A percentile compares a stretch with the other conserved stretches of the same genome.
These are phyloP conservation scores for Coemansia linderi DNA, from an alignment of 371 early-diverging fungal genomes.

Conservation along the genomic window DNA sequence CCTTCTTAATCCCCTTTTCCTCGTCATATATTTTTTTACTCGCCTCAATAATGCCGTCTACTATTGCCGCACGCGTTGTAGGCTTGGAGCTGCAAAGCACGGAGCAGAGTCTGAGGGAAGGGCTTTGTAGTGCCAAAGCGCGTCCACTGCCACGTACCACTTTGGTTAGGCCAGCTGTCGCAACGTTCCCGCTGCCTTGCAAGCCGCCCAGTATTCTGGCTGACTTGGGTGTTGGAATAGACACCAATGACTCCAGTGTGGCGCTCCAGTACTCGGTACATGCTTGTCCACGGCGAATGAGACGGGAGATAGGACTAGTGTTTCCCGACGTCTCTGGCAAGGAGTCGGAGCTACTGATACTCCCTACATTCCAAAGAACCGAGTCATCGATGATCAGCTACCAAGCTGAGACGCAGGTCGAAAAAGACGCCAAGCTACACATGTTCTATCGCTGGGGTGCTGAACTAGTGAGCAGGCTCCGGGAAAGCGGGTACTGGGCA, in stretches of 20 bases:
- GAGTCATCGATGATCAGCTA: slow-evolving; percentile 73
- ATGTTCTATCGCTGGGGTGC: slow-evolving; percentile 77
- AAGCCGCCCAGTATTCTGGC: slow-evolving; percentile 21
- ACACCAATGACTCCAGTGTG: not conserved
- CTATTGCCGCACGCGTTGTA: not conserved
- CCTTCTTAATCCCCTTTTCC: not conserved
- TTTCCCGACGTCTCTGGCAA: slow-evolving; percentile 59
- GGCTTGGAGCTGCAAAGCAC: not conserved
- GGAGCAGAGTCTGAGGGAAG: not conserved
- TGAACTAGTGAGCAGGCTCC: slow-evolving; percentile 59
- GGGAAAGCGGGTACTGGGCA: slow-evolving; percentile 74
- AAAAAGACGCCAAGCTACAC: slow-evolving; percentile 78
- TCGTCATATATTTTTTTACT: not conserved
- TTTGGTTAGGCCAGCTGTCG: slow-evolving; percentile 24
- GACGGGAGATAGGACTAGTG: slow-evolving; percentile 61
- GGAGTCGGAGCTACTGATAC: slow-evolving; percentile 62
- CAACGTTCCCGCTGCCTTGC: slow-evolving; percentile 18
- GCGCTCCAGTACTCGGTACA: slow-evolving; percentile 60
- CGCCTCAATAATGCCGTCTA: slow-evolving; percentile 11
- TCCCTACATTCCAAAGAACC: slow-evolving; percentile 80
- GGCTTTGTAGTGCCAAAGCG: not conserved
- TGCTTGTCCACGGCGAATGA: slow-evolving; percentile 58
- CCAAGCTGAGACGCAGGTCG: slow-evolving; percentile 68
- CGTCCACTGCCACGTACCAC: slow-evolving; percentile 6
- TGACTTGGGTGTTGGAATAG: slow-evolving; percentile 22